phyloP scores from a whole-genome alignment of 768 basidiomycete species.

The Psilocybe sp. region DNA sequence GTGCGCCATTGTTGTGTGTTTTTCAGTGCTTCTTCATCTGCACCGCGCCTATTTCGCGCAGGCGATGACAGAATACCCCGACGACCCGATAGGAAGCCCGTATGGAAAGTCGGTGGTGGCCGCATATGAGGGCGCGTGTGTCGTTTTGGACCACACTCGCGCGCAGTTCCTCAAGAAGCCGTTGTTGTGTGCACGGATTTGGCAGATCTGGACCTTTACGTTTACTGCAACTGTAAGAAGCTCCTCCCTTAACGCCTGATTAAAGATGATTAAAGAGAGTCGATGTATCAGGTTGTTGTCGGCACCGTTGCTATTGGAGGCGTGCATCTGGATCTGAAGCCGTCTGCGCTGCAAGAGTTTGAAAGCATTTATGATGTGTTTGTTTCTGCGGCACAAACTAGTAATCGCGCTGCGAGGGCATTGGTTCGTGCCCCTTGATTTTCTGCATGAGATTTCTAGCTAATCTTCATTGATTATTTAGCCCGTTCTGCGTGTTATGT shows the following conservation, averaged over 20 bases:
- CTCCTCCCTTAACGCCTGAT: neutral
- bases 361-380: constrained; percentile 47
- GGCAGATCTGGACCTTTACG: constrained; percentile 56
- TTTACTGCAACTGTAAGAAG: constrained; percentile 52
- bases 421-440: constrained; percentile 29
- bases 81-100: constrained; percentile 44
- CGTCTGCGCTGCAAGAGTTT: constrained; percentile 43
- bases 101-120: constrained; percentile 49
- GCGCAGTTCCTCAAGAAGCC: constrained; percentile 43
- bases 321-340: constrained; percentile 39
- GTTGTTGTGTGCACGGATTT: constrained; percentile 45
- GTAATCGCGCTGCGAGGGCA: constrained; percentile 47
- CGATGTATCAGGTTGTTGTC: constrained; percentile 39
- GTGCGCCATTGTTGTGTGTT: constrained; percentile 6
- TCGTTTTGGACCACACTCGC: constrained; percentile 39
- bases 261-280: neutral
- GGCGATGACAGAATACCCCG: constrained; percentile 46
- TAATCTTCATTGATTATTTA: neutral
- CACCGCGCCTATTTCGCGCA: constrained; percentile 59
- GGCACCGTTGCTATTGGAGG: constrained; percentile 52
- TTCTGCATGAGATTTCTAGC: neutral
- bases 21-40: constrained; percentile 48
- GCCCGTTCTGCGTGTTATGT: constrained; percentile 23
- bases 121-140: constrained; percentile 49
- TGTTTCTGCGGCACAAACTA: constrained; percentile 38